A percentile compares a stretch with the other conserved stretches of the same genome.
phyloP scores from a whole-genome alignment of 306 rosid genomes.

The Lathyrus tuberosus region DNA sequence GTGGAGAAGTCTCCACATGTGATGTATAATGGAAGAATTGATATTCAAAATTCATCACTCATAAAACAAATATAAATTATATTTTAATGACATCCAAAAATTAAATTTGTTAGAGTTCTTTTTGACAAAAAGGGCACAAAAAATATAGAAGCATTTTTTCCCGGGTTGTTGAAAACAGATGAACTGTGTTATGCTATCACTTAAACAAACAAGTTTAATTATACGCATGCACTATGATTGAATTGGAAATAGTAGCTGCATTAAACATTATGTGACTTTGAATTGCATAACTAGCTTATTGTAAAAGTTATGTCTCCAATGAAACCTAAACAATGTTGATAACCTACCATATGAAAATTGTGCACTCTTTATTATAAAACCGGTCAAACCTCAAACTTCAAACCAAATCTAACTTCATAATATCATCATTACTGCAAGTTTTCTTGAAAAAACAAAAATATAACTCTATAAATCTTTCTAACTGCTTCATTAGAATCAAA shows the following conservation, averaged over 20 bases:
- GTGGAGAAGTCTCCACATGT: too few species aligned
- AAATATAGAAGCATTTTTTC: constrained; percentile 19
- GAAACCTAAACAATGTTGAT: constrained; percentile 56
- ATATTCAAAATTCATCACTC: too few species aligned
- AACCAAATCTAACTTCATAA: constrained; percentile 60
- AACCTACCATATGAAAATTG: constrained; percentile 60
- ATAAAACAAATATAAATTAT: too few species aligned
- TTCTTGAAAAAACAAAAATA: constrained; percentile 1
- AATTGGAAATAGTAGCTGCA: constrained; percentile 7
- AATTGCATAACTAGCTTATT: constrained; percentile 34
- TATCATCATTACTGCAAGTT: constrained; percentile 53
- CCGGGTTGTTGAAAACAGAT: constrained; percentile 46
- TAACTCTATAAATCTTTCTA: constrained; percentile 32
- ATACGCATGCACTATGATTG: not conserved
- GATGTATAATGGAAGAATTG: too few species aligned
- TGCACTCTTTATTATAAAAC: constrained; percentile 1
- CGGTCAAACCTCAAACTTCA: constrained; percentile 78
- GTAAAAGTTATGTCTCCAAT: constrained; percentile 37
- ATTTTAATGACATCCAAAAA: too few species aligned
- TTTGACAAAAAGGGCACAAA: constrained; percentile 16
- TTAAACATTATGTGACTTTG: constrained; percentile 20
- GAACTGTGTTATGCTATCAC: constrained; percentile 5
- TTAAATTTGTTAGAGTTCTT: not conserved
- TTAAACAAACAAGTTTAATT: constrained; percentile 14
- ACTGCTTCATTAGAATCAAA: constrained; percentile 36